A percentile compares a stretch with the other conserved stretches of the same genome.
These are phyloP conservation scores for Oryza glumipatula DNA, from an alignment of 176 grass and related monocot species.

Conservation along the genomic window DNA sequence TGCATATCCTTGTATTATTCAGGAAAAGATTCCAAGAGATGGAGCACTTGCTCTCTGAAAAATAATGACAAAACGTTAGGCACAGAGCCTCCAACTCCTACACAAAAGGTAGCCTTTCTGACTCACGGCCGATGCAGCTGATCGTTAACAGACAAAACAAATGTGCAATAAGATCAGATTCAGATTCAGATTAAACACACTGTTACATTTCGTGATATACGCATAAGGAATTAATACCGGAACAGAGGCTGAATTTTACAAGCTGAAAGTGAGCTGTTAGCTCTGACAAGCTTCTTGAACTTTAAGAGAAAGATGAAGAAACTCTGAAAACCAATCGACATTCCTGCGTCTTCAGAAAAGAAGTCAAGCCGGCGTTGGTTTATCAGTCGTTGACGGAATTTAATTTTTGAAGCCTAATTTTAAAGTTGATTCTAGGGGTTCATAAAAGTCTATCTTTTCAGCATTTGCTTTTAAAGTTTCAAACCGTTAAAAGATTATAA, in stretches of 20 bases:
- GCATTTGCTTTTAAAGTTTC: too few species aligned
- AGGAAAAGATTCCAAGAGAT: slow-evolving; percentile 18
- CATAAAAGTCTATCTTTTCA: too few species aligned
- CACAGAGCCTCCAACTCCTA: not conserved
- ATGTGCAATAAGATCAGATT: not conserved
- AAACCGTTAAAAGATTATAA: too few species aligned
- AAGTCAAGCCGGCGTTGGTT: too few species aligned
- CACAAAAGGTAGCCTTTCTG: slow-evolving; percentile 31
- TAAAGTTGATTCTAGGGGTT: too few species aligned
- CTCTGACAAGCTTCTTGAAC: not conserved
- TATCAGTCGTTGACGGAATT: too few species aligned
- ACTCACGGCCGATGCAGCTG: slow-evolving; percentile 46
- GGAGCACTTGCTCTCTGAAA: not conserved
- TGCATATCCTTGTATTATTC: not conserved
- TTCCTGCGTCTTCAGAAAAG: too few species aligned
- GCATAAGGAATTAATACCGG: not conserved
- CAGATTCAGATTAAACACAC: not conserved
- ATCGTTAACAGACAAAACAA: not conserved
- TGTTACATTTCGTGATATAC: not conserved
- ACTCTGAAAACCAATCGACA: not conserved
- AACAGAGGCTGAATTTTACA: too few species aligned
- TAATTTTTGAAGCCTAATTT: too few species aligned
- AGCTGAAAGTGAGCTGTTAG: not conserved
- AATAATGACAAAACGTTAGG: slow-evolving; percentile 38
- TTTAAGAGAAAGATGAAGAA: not conserved